Percentiles rank a stretch among this genome's conserved stretches.
phyloP scores from a whole-genome alignment of 164 flowering plant genomes.

The Paratinospora sagittata region DNA sequence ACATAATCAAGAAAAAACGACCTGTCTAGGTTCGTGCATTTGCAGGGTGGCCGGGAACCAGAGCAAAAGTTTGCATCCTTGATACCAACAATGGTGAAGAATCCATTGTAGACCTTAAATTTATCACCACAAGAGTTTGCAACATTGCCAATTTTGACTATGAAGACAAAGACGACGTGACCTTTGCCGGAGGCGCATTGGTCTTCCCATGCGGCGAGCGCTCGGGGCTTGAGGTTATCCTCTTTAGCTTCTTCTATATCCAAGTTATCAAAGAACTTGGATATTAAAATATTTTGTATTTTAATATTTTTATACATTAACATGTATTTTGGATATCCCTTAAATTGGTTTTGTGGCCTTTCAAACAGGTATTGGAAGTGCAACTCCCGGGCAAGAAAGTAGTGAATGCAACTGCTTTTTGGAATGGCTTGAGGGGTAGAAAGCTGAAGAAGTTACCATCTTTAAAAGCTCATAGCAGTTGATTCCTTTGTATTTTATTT shows the following conservation, averaged over 20 bases:
- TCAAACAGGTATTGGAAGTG: constrained; percentile 66
- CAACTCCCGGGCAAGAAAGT: constrained; percentile 88
- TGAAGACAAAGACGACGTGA: constrained; percentile 36
- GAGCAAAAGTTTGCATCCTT: constrained; percentile 52
- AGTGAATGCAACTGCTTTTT: constrained; percentile 61
- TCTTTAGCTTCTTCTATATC: not conserved
- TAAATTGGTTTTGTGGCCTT: not conserved
- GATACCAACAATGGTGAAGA: constrained; percentile 29
- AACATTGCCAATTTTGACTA: constrained; percentile 4
- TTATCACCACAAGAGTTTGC: constrained; percentile 68
- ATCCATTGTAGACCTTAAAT: constrained; percentile 54
- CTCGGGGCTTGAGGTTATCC: constrained; percentile 65
- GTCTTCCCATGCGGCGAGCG: constrained; percentile 64
- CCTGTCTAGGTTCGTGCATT: constrained; percentile 88
- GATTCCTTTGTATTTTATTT: not conserved
- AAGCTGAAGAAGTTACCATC: constrained; percentile 34
- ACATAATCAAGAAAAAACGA: constrained; percentile 27
- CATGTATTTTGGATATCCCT: too few species aligned
- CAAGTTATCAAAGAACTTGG: not conserved
- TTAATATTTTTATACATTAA: too few species aligned
- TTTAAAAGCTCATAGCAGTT: not conserved
- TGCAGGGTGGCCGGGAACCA: constrained; percentile 99
- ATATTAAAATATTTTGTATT: too few species aligned
- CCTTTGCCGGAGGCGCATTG: constrained; percentile 48
- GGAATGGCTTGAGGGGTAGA: constrained; percentile 89